A percentile compares a stretch with the other conserved stretches of the same genome.
Conservation (phyloP, 2,329 filamentous ascomycete genomes). For the Myriosclerotinia scirpicola region DNA sequence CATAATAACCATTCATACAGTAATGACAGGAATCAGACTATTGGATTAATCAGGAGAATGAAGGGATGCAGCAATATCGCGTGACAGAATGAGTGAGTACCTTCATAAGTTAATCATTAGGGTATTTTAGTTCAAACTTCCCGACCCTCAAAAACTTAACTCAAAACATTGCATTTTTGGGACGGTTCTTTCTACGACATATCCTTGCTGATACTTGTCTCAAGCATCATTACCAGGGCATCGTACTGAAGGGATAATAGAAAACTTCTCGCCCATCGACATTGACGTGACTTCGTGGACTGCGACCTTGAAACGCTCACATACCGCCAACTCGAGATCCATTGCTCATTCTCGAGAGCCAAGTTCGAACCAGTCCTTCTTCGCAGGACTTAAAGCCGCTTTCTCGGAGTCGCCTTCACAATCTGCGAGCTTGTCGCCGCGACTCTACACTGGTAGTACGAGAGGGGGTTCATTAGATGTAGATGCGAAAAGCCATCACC, state of each 20-base stretch:
- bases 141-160: slow-evolving; percentile 12
- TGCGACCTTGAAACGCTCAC: slow-evolving; percentile 38
- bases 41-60: slow-evolving; percentile 5
- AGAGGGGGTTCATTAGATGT: slow-evolving; percentile 45
- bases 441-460: slow-evolving; percentile 32
- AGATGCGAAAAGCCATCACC: slow-evolving; percentile 69
- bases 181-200: slow-evolving; percentile 4
- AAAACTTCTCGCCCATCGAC: slow-evolving; percentile 34
- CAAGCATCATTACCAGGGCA: slow-evolving; percentile 35
- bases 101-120: background rate
- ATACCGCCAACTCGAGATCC: slow-evolving; percentile 32
- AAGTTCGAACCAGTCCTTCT: slow-evolving; percentile 29
- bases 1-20: background rate
- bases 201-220: slow-evolving; percentile 34
- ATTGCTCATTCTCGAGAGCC: slow-evolving; percentile 32
- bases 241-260: slow-evolving; percentile 35
- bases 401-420: slow-evolving; percentile 34
- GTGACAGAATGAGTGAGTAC: slow-evolving; percentile 25
- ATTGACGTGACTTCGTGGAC: slow-evolving; percentile 35
- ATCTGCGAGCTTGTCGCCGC: slow-evolving; percentile 35
- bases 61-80: slow-evolving; percentile 9
- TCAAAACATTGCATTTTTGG: slow-evolving; percentile 12
- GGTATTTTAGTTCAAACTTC: slow-evolving; percentile 18
- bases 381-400: slow-evolving; percentile 27
- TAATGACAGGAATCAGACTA: slow-evolving; percentile 5